Conservation (phyloP, 257 asterid species). For the Nicotiana otophora region DNA sequence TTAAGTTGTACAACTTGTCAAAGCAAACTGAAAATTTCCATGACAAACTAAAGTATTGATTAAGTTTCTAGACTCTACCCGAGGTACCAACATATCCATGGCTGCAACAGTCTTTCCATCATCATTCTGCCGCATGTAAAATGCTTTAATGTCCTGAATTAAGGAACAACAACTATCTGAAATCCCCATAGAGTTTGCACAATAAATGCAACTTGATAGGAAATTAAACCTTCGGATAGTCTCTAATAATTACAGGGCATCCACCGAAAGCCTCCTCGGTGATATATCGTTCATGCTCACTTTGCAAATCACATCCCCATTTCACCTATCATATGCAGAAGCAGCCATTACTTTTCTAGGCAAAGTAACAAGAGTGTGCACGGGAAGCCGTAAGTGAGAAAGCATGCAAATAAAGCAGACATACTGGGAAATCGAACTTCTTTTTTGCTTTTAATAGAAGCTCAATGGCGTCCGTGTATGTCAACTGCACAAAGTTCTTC, state of each 20-base stretch:
- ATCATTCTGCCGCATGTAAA: conserved; percentile 93
- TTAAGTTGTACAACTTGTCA: not conserved
- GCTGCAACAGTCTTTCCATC: conserved; percentile 99
- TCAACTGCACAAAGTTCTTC: conserved; percentile 74
- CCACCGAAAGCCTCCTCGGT: conserved; percentile 91
- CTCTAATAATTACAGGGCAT: conserved; percentile 89
- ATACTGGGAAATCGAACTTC: conserved; percentile 84
- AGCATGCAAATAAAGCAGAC: conserved; percentile 13
- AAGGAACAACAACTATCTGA: conserved; percentile 18
- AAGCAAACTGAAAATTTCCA: not conserved
- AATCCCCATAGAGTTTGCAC: not conserved
- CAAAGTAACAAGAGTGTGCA: not conserved
- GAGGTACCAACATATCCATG: conserved; percentile 99
- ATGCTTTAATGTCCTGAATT: conserved; percentile 85
- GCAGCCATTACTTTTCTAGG: not conserved
- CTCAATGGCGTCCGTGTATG: conserved; percentile 79
- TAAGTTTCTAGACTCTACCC: conserved; percentile 40
- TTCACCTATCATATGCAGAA: conserved; percentile 49
- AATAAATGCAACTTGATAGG: not conserved
- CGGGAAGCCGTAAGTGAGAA: not conserved
- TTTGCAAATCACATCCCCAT: conserved; percentile 99
- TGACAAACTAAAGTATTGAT: not conserved
- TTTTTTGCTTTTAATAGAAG: conserved; percentile 68
- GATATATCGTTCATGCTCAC: conserved; percentile 94
- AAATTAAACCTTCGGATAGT: conserved; percentile 80